Base-by-base conservation (phyloP, 169 alveolate genomes). In the Ophryocystis elektroscirrha region DNA sequence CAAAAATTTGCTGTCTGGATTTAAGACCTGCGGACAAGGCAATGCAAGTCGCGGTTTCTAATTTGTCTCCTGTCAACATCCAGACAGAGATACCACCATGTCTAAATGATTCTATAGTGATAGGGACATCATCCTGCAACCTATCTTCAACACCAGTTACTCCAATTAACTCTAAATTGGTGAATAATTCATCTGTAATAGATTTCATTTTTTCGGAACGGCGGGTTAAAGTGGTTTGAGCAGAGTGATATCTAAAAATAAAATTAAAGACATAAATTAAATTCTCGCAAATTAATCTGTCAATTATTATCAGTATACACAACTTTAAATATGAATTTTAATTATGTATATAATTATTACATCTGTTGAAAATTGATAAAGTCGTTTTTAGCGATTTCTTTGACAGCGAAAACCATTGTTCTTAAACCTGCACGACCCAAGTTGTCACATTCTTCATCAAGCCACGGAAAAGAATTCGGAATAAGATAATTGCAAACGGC, bases 11-110 rank as follows among this genome's bases (percentile, higher is more conserved):
- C 38, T 59, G 56, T 56, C 62, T 65, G 71, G 62, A 74, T 59
- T 86, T 88, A 15, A 90, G 71, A 22, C 96, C 96, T 4, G 96
- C 86, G 16, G 93, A 79, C 20, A 84, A 86, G 4, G 96, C 91
- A 60, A 87, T 85, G 56, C 98, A 93, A 32, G 81, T 84, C 1
- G 98, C 98, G 1, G 98, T 93, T 68, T 93, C 98, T 20, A 90
- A 88, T 69, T 93, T 93, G 73, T 93, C 98, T 16, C 98, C 98
- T 6, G 98, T 93, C 18, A 93, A 78, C 91, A 93, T 91, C 97
- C 98, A 92, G 0, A 89, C 78, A 65, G 82, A 82, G 26, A 92
- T 85, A 24, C 96, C 96, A 22, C 96, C 97, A 52, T 83, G 78
- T 48, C 93, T 78, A 28, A 89, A 59, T 41, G 83, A 63, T 59